Evolutionary conservation across 148 eudicot species (phyloP), one percentile per base, ranked within the genome.

Genomic region (Camellia granthamiana): DNA sequence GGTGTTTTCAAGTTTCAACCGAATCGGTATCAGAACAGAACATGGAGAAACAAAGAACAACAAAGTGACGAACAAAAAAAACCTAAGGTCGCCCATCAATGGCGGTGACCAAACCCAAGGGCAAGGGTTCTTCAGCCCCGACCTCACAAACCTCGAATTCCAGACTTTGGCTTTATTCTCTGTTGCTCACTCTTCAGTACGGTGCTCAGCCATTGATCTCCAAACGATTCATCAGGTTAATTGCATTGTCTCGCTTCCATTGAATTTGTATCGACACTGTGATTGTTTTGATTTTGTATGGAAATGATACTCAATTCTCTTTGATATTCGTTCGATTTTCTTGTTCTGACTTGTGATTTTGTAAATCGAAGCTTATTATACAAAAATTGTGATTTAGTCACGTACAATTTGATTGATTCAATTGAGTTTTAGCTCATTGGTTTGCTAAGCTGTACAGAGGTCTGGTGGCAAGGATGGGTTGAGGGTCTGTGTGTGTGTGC

Each of bases 181-280:
- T 51, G 62, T 72, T 81, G 18, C 76, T 81, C 9, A 69, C 84
- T 1, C 9, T 81, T 47, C 84, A 81, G 58, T 81, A 81, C 76
- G 84, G 79, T 44, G 84, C 80, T 70, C 84, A 81, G 77, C 84
- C 84, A 5, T 59, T 81, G 71, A 77, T 77, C 80, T 69, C 84
- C 68, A 81, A 81, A 23, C 84, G 84, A 8, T 81, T 51, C 69
- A 71, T 81, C 70, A 19, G 80, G 84, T 81, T 21, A 47, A 14
- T 67, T 73, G 62, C 46, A 54, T 30, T 5, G 54, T 21, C 7
- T 30, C 10, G 54, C 10, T 43, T 4, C 47, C 9, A 16, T 16
- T 69, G 19, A 18, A 43, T 30, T 30, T 18, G 44, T 18, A 44
- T 75, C 18, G 10, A 41, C 13, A 41, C 11, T 13, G 30, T 9